Conservation (phyloP, 192 early-diverging fungal species). For the Coemansia sp. region DNA sequence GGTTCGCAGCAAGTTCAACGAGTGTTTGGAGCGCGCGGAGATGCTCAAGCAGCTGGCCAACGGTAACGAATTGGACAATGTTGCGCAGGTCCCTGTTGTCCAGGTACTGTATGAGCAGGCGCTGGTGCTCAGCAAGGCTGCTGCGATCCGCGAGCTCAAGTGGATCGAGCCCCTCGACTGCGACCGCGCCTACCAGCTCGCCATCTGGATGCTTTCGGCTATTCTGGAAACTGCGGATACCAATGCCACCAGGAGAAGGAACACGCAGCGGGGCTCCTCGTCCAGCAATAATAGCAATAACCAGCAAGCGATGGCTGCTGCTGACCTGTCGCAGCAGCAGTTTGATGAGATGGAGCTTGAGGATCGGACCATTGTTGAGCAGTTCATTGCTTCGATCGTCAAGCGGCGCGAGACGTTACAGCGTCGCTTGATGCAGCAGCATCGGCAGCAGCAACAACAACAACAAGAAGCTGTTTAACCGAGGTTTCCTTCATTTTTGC, state of each 20-base stretch:
- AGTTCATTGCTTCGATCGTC: conserved; percentile 52
- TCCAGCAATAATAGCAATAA: neutral
- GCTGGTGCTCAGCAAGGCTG: conserved; percentile 60
- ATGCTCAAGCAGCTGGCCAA: conserved; percentile 59
- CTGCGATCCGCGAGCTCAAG: conserved; percentile 65
- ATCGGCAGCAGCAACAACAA: conserved; percentile 2
- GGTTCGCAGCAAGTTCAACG: conserved; percentile 89
- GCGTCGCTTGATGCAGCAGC: conserved; percentile 30
- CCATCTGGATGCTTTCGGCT: conserved; percentile 75
- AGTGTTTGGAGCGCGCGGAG: conserved; percentile 84
- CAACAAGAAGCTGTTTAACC: conserved; percentile 4
- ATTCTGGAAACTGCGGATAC: conserved; percentile 57
- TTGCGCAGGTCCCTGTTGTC: conserved; percentile 57
- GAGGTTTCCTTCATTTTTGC: neutral
- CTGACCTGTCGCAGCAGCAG: neutral
- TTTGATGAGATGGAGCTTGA: conserved; percentile 28
- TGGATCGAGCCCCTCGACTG: conserved; percentile 66
- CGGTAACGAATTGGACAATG: conserved; percentile 55
- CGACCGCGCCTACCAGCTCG: conserved; percentile 72
- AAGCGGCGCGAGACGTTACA: conserved; percentile 50
- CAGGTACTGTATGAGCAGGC: conserved; percentile 75
- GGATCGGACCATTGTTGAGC: conserved; percentile 51
- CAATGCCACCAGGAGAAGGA: neutral
- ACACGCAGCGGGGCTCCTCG: neutral
- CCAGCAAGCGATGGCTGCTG: neutral